Percentiles rank a stretch among this genome's conserved stretches.
Evolutionary conservation across 2,329 filamentous ascomycete genomes (phyloP).

Genomic region (Colletotrichum limetticola): DNA sequence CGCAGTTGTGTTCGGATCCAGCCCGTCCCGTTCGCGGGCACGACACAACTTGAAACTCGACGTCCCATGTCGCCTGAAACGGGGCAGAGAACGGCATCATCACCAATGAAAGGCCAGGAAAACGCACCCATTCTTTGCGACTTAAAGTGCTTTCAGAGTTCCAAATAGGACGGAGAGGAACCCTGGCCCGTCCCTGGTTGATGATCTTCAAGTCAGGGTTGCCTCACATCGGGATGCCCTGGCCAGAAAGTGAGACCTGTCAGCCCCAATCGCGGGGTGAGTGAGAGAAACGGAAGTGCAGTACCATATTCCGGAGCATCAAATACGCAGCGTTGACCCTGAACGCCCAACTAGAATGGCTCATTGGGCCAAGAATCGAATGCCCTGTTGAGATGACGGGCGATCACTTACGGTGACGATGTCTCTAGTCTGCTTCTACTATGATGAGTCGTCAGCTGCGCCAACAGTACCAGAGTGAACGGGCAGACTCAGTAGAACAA

Average conservation of each 20-base stretch:
- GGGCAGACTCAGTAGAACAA: too few species aligned
- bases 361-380: background rate
- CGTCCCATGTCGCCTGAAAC: constrained; percentile 39
- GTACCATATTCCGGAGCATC: background rate
- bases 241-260: constrained; percentile 12
- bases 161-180: constrained; percentile 15
- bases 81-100: constrained; percentile 8
- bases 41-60: constrained; percentile 40
- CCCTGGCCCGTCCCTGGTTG: constrained; percentile 9
- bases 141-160: background rate
- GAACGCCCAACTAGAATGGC: background rate
- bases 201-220: constrained; percentile 14
- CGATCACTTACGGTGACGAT: background rate
- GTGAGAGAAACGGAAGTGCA: background rate
- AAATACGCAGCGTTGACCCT: background rate
- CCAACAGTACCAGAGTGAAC: background rate
- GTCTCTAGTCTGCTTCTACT: background rate
- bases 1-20: constrained; percentile 36
- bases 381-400: background rate
- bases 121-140: background rate
- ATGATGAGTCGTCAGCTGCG: background rate
- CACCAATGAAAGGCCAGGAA: constrained; percentile 5
- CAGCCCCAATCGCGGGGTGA: constrained; percentile 4
- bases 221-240: constrained; percentile 12
- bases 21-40: constrained; percentile 40